Conservation (phyloP, 2,329 filamentous ascomycete genomes). For the Neoarthrinium moseri region DNA sequence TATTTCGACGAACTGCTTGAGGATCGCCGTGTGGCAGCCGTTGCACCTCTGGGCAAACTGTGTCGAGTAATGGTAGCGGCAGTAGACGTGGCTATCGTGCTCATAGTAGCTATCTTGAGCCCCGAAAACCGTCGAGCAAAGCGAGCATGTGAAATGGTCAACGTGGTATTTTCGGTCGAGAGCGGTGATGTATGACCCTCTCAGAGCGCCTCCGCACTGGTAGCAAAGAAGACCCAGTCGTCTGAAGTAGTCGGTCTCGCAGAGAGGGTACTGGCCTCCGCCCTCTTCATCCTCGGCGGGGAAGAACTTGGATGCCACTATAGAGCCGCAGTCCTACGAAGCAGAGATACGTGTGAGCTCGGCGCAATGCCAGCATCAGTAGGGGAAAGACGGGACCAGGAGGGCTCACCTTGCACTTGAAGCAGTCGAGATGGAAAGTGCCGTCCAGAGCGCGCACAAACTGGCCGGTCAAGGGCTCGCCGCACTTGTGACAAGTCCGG, state of each 20-base stretch:
- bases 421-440: conserved; percentile 96
- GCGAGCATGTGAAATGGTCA: conserved; percentile 96
- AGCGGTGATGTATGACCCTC: conserved; percentile 96
- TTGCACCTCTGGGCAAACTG: conserved; percentile 95
- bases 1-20: conserved; percentile 99
- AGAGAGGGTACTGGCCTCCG: conserved; percentile 85
- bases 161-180: conserved; percentile 98
- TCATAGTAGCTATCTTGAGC: conserved; percentile 99
- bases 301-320: conserved; percentile 98
- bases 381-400: conserved; percentile 9
- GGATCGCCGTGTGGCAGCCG: conserved; percentile 92
- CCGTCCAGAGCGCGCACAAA: conserved; percentile 92
- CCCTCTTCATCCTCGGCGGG: conserved; percentile 90
- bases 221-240: conserved; percentile 87
- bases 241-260: conserved; percentile 97
- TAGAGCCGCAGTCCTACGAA: conserved; percentile 86
- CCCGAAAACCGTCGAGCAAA: conserved; percentile 96
- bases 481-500: conserved; percentile 82
- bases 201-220: conserved; percentile 86
- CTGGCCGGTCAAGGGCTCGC: conserved; percentile 84
- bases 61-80: conserved; percentile 98
- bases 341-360: conserved; percentile 16
- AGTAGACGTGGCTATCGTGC: conserved; percentile 94
- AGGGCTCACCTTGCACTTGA: conserved; percentile 83
- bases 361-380: conserved; percentile 13